Percentiles rank a stretch among this genome's conserved stretches.
Conservation (phyloP, 345 rosid genomes). For the Geranium brycei region DNA sequence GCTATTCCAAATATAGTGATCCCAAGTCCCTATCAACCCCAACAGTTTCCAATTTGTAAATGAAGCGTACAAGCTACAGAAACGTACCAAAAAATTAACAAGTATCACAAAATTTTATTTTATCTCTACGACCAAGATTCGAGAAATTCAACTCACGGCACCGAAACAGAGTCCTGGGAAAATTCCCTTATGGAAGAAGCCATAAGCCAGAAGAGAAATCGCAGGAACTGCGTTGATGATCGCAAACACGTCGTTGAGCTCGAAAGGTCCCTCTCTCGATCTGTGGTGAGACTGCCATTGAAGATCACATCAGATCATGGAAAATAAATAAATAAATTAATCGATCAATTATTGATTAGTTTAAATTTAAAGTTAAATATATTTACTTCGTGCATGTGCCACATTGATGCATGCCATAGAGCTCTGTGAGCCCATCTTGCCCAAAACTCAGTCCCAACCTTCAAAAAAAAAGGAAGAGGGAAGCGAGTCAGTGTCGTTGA, state of each 20-base stretch:
- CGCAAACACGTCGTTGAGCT: conserved; percentile 51
- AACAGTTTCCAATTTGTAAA: too few species aligned
- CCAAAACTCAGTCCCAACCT: conserved; percentile 76
- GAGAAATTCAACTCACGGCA: conserved; percentile 23
- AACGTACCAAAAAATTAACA: not conserved
- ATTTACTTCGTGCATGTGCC: conserved; percentile 64
- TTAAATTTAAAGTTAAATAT: not conserved
- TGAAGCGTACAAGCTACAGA: not conserved
- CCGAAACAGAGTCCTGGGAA: conserved; percentile 59
- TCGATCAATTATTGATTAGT: not conserved
- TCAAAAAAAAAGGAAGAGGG: not conserved
- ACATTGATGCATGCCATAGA: conserved; percentile 58
- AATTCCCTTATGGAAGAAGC: conserved; percentile 39
- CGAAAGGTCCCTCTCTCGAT: conserved; percentile 50
- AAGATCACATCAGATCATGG: not conserved
- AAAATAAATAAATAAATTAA: not conserved
- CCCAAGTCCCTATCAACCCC: conserved; percentile 38
- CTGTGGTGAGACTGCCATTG: conserved; percentile 52
- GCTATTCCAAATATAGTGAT: conserved; percentile 62
- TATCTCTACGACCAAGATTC: too few species aligned
- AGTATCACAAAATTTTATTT: not conserved
- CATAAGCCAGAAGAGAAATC: conserved; percentile 32
- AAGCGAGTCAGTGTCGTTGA: not conserved
- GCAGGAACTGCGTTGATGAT: conserved; percentile 51
- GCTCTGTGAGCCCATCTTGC: conserved; percentile 69